A percentile compares a stretch with the other conserved stretches of the same genome.
Conservation (phyloP, 257 asterid genomes). For the Salvia hispanica region DNA sequence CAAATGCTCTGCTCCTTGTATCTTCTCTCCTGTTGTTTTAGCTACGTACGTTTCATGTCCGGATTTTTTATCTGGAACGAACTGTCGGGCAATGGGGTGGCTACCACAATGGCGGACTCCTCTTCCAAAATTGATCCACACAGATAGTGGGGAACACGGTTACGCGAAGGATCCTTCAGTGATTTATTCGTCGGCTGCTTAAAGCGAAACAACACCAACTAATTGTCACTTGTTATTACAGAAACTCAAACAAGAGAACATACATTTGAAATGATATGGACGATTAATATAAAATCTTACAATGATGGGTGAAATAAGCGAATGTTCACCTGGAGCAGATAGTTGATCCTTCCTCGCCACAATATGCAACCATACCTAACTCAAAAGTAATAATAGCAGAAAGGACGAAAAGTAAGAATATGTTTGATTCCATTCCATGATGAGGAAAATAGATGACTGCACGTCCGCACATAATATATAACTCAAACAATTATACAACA, state of each 20-base stretch:
- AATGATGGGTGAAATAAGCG: not conserved
- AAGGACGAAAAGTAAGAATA: constrained; percentile 4
- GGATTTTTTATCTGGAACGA: constrained; percentile 39
- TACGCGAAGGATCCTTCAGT: constrained; percentile 59
- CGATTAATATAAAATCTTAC: too few relatives aligned
- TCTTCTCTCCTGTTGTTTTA: constrained; percentile 43
- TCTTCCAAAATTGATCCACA: constrained; percentile 80
- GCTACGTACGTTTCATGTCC: constrained; percentile 42
- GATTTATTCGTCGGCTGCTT: constrained; percentile 65
- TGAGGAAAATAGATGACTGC: not conserved
- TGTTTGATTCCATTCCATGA: not conserved
- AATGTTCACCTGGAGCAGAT: constrained; percentile 67
- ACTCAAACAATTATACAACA: not conserved
- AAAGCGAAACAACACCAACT: not conserved
- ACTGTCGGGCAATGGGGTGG: constrained; percentile 47
- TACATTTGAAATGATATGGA: too few relatives aligned
- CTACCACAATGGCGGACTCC: constrained; percentile 48
- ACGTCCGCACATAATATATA: not conserved
- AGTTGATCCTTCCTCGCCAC: constrained; percentile 80
- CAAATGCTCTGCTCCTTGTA: constrained; percentile 4
- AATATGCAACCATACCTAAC: constrained; percentile 82
- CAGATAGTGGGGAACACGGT: constrained; percentile 64
- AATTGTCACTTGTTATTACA: too few relatives aligned
- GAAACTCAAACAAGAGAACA: too few relatives aligned
- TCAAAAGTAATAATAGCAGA: constrained; percentile 22